Evolutionary conservation across 1,284 basidiomycete species (phyloP), one percentile per base, ranked within the genome.

Genomic region (Apiotrichum sp.): DNA sequence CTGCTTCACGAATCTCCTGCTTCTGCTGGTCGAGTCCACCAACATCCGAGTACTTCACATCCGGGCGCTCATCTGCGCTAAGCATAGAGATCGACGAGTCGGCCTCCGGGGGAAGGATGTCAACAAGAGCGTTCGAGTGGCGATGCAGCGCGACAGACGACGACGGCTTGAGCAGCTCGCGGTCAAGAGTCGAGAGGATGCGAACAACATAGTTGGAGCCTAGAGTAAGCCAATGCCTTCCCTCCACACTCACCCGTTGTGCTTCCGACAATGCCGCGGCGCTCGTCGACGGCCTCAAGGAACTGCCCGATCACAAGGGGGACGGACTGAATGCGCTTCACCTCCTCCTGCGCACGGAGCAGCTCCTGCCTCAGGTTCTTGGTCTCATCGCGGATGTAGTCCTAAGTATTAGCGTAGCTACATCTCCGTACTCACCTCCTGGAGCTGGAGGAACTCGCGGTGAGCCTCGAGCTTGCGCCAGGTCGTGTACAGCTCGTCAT

Each of bases 301-400:
- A 99, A 99, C 75, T 99, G 96, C 51, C 96, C 96, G 67, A 99
- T 99, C 69, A 99, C 96, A n/a, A 99, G 85, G 0, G 96, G 96
- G 3, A 98, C 96, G 49, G 90, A 92, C 79, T 99, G 93, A 72
- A 99, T 99, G 55, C 96, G 88, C 79, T 98, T 98, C 67, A 99
- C 96, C 79, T 99, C 96, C 77, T 99, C 96, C 71, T 98, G 95
- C 1, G 96, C 96, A 58, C 96, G 88, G 63, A 98, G 88, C 57
- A 98, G 86, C 78, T 99, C 96, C 57, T 95, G 86, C 75, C 98
- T 96, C 57, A 99, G 83, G 74, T 98, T 98, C 32, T 90, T 88
- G 71, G 98, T 95, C 77, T 99, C 96, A 68, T 99, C 96, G 72
- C 98, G 97, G 77, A 99, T 97, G 74, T 99, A 99, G 75, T 89